phyloP scores from a whole-genome alignment of 352 stramenopile species.

The Phytophthora palmivora region DNA sequence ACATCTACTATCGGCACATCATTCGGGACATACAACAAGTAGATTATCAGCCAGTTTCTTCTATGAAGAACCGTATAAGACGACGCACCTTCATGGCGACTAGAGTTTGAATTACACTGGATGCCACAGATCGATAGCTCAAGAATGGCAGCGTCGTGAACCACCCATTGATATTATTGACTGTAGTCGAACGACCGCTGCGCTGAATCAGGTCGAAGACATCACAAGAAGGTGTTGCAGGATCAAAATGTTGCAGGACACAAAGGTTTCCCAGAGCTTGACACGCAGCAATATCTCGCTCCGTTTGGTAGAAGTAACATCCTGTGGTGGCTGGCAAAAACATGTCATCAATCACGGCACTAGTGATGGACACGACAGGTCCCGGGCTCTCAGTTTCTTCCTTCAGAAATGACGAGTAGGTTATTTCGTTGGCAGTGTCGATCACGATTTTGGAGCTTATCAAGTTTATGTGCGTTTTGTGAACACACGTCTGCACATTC shows the following conservation, averaged over 20 bases:
- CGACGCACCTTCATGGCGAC: slow-evolving; percentile 77
- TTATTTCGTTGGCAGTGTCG: slow-evolving; percentile 38
- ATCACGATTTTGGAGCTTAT: slow-evolving; percentile 63
- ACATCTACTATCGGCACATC: slow-evolving; percentile 61
- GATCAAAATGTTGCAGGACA: slow-evolving; percentile 91
- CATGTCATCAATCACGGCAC: slow-evolving; percentile 81
- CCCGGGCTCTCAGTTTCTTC: slow-evolving; percentile 42
- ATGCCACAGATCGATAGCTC: slow-evolving; percentile 71
- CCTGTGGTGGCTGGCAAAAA: slow-evolving; percentile 72
- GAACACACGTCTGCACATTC: slow-evolving; percentile 49
- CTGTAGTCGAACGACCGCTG: slow-evolving; percentile 48
- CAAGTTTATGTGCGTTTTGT: slow-evolving; percentile 51
- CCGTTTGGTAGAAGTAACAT: slow-evolving; percentile 90
- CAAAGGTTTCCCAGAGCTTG: slow-evolving; percentile 94
- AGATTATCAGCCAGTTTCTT: slow-evolving; percentile 8
- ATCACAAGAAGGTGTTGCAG: slow-evolving; percentile 64
- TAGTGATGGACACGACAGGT: slow-evolving; percentile 45
- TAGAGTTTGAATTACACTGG: slow-evolving; percentile 62
- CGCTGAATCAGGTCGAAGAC: slow-evolving; percentile 81
- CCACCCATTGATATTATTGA: slow-evolving; percentile 67
- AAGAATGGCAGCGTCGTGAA: slow-evolving; percentile 90
- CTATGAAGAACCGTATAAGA: background rate
- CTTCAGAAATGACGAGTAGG: slow-evolving; percentile 50
- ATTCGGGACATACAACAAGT: background rate
- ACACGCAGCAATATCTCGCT: slow-evolving; percentile 76